Evolutionary conservation across 1,139 yeast genomes (phyloP).

Genomic region (Diutina neorugosa): DNA sequence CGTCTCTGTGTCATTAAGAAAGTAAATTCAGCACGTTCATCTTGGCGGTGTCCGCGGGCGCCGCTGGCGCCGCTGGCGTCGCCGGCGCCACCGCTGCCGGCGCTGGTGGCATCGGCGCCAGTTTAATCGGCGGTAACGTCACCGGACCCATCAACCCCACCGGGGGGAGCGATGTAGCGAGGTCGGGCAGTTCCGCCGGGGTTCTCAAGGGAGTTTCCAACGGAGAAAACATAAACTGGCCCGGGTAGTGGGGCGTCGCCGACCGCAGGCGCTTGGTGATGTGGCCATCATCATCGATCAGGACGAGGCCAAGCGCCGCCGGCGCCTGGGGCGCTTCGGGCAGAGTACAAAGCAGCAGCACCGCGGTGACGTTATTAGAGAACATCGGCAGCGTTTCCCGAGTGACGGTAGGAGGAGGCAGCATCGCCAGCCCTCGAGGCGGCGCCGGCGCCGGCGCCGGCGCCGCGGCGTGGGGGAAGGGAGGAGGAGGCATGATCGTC

Average conservation of each 20-base stretch:
- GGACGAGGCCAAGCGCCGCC: background rate
- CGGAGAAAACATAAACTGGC: constrained; percentile 17
- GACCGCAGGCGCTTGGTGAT: background rate
- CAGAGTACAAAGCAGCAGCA: background rate
- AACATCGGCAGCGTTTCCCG: constrained; percentile 3
- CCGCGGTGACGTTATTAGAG: background rate
- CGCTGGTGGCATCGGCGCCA: background rate
- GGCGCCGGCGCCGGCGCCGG: background rate
- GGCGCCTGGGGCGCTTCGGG: background rate
- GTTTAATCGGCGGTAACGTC: background rate
- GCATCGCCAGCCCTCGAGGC: background rate
- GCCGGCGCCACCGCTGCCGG: background rate
- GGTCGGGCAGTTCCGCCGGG: constrained; percentile 29
- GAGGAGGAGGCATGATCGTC: background rate
- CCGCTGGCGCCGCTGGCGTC: background rate
- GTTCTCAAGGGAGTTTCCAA: constrained; percentile 31
- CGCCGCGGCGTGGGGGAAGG: background rate
- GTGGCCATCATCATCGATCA: background rate
- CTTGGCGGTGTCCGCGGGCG: background rate
- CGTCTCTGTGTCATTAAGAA: background rate
- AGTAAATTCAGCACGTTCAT: background rate
- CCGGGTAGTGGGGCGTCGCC: background rate
- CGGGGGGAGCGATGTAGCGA: background rate
- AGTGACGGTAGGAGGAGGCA: background rate
- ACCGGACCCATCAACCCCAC: background rate